Base-by-base conservation (phyloP, 1,284 basidiomycete genomes). In the Papiliotrema nemorosa region DNA sequence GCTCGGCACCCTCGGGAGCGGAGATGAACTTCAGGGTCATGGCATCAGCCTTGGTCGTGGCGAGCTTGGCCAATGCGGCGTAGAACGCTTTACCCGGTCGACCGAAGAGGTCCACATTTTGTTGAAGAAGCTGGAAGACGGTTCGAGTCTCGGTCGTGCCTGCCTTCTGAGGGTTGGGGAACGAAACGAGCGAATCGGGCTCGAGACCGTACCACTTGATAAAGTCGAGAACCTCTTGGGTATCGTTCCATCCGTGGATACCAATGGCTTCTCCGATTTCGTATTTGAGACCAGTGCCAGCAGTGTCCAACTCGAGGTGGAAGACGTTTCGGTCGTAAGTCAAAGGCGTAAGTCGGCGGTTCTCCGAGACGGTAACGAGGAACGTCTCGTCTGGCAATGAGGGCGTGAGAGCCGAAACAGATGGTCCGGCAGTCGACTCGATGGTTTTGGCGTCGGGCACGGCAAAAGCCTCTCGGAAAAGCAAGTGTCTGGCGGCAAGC, bases 261-360 rank as follows among this genome's bases (percentile, higher is more conserved):
- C 94, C 94, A 37, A 98, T 84, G 18, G 96, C 96, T 77, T 98
- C 94, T 54, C 94, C 94, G 52, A 98, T 90, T 41, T 84, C 86
- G 76, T 98, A 98, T 76, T 87, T 91, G 60, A 98, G 82, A 9
- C 90, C 92, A 16, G 96, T 98, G 38, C 90, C 89, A 44, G 82
- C 78, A 10, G 90, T 92, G 73, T 92, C 85, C 72, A 98, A 91
- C 79, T 97, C 94, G 70, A 98, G 83, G 77, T 98, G 94, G 82
- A 98, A 98, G 52, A 98, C 91, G 75, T 98, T 97, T 59, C 96
- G 88, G 76, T 97, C 90, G 76, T 98, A 98, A 59, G 94, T 90
- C 61, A 82, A 74, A 33, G 96, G 96, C 0, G 94, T 98, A 48
- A 98, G 83, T 29, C 94, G 88, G 47, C 86, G 84, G 78, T 97